Conservation (phyloP, 495 filamentous ascomycete species). For the Penicillium angulare region DNA sequence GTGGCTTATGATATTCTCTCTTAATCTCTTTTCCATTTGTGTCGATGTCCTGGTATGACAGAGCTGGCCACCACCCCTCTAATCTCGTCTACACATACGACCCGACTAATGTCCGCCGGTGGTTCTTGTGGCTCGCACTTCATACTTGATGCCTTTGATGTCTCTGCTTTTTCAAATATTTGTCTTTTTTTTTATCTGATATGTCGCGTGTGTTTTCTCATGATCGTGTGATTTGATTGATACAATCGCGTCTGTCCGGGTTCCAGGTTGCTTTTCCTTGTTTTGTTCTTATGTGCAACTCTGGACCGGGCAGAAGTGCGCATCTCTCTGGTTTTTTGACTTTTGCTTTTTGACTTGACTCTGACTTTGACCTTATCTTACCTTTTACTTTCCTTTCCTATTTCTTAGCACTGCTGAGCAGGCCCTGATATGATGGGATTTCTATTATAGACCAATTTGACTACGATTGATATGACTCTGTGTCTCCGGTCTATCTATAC, state of each 20-base stretch:
- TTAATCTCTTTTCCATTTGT: conserved; percentile 15
- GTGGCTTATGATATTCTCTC: conserved; percentile 1
- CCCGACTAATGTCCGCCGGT: conserved; percentile 25
- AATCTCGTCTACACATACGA: conserved; percentile 20
- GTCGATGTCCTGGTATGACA: conserved; percentile 13
- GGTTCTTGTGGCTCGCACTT: conserved; percentile 6
- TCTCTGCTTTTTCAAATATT: conserved; percentile 11
- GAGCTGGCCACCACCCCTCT: conserved; percentile 13
- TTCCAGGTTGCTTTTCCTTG: conserved; percentile 27
- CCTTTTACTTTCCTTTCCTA: conserved; percentile 5
- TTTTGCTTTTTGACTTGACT: conserved; percentile 26
- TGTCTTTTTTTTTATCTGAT: conserved; percentile 16
- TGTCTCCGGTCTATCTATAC: background rate
- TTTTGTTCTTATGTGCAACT: conserved; percentile 28
- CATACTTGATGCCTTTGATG: background rate
- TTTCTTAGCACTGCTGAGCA: conserved; percentile 25
- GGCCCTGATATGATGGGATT: conserved; percentile 15
- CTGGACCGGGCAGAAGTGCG: conserved; percentile 49
- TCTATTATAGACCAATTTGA: conserved; percentile 17
- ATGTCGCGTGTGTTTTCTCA: conserved; percentile 33
- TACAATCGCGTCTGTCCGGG: conserved; percentile 52
- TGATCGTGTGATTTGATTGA: conserved; percentile 46
- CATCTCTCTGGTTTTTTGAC: conserved; percentile 35
- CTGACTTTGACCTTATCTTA: background rate
- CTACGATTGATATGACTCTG: conserved; percentile 22